Evolutionary conservation across 345 rosid species (phyloP).

Genomic region (Trapa incisa): DNA sequence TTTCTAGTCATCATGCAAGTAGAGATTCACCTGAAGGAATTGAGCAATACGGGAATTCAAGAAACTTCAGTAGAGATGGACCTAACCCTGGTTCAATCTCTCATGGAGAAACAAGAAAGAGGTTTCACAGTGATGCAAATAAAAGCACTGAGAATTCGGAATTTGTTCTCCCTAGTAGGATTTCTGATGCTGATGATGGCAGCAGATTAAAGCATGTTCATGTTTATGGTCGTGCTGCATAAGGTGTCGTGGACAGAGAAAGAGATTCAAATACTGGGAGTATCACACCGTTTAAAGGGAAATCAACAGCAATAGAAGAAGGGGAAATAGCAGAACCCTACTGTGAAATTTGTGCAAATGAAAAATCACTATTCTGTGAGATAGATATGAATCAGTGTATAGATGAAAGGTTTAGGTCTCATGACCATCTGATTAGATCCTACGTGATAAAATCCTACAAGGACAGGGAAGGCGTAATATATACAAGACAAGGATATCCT

Average conservation of each 20-base stretch:
- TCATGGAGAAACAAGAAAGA: constrained; percentile 14
- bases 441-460: constrained; percentile 17
- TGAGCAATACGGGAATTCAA: constrained; percentile 18
- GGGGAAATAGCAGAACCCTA: constrained; percentile 21
- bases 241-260: constrained; percentile 21
- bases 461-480: constrained; percentile 20
- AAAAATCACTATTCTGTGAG: constrained; percentile 11
- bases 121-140: constrained; percentile 16
- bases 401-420: constrained; percentile 23
- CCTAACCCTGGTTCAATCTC: constrained; percentile 18
- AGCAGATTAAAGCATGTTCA: constrained; percentile 20
- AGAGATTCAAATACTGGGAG: constrained; percentile 23
- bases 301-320: constrained; percentile 18
- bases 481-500: constrained; percentile 24
- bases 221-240: constrained; percentile 22
- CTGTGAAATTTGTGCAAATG: constrained; percentile 19
- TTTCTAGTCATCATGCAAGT: constrained; percentile 9
- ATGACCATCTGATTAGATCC: constrained; percentile 19
- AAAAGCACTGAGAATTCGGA: constrained; percentile 14
- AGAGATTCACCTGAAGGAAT: constrained; percentile 21
- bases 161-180: constrained; percentile 11
- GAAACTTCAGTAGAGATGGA: constrained; percentile 20
- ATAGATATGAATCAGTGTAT: constrained; percentile 17
- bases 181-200: constrained; percentile 19
- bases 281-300: constrained; percentile 16